A percentile compares a stretch with the other conserved stretches of the same genome.
Conservation (phyloP, 2,329 filamentous ascomycete species). For the Neonectria hederae region DNA sequence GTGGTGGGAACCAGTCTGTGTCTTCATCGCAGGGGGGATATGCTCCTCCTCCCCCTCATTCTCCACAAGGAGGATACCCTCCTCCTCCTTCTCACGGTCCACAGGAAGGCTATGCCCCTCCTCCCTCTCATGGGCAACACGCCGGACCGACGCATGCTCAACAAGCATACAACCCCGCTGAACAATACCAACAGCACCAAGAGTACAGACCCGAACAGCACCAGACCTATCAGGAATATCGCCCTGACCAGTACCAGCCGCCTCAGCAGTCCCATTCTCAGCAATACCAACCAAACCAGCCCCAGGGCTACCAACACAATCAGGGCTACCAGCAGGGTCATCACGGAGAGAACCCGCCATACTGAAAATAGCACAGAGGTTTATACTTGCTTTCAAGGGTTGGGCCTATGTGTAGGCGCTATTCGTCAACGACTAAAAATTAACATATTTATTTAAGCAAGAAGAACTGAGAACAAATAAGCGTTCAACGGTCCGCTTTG, state of each 20-base stretch:
- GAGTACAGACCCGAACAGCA: conserved; percentile 26
- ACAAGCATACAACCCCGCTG: conserved; percentile 40
- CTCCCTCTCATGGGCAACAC: conserved; percentile 20
- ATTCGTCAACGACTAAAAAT: too few species aligned
- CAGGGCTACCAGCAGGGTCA: conserved; percentile 28
- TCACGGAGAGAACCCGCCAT: conserved; percentile 35
- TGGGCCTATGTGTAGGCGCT: too few species aligned
- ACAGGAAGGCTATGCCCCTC: conserved; percentile 22
- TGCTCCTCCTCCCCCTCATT: background rate
- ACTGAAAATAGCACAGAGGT: background rate
- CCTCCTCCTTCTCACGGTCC: too few species aligned
- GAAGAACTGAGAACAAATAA: too few species aligned
- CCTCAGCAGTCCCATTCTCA: conserved; percentile 26
- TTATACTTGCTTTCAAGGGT: background rate
- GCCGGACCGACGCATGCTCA: conserved; percentile 35
- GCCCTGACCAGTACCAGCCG: conserved; percentile 32
- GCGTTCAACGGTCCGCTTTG: too few species aligned
- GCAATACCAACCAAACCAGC: conserved; percentile 21
- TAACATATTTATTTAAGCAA: too few species aligned
- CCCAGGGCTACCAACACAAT: conserved; percentile 8
- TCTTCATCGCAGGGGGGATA: conserved; percentile 17
- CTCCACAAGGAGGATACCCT: too few species aligned
- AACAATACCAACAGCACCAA: conserved; percentile 35
- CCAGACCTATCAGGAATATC: conserved; percentile 29
- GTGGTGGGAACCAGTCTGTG: conserved; percentile 44